Conservation (phyloP, 2,329 filamentous ascomycete genomes). For the Hymenoscyphus fraxineus region DNA sequence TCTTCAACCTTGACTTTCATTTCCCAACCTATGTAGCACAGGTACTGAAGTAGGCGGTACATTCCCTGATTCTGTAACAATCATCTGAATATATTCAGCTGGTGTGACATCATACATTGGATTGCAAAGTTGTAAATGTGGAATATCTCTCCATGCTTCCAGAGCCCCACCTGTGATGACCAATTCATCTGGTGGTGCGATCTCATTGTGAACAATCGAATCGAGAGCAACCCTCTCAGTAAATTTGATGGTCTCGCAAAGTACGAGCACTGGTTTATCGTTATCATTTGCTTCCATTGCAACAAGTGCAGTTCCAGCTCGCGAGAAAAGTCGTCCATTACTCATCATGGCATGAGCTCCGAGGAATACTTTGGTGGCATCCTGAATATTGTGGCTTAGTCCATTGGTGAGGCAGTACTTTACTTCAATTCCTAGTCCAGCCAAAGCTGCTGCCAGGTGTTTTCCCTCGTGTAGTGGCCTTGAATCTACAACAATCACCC, state of each 20-base stretch:
- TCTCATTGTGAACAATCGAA: conserved; percentile 91
- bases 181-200: conserved; percentile 71
- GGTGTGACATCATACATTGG: conserved; percentile 91
- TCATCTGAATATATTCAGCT: conserved; percentile 78
- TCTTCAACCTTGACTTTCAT: conserved; percentile 32
- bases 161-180: conserved; percentile 39
- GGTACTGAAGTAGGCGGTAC: conserved; percentile 84
- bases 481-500: conserved; percentile 79
- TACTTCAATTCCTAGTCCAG: conserved; percentile 65
- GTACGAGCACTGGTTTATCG: conserved; percentile 77
- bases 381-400: conserved; percentile 68
- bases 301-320: conserved; percentile 81
- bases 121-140: conserved; percentile 60
- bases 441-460: conserved; percentile 67
- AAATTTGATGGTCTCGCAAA: conserved; percentile 95
- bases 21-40: conserved; percentile 60
- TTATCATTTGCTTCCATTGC: conserved; percentile 76
- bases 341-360: conserved; percentile 94
- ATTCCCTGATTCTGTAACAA: conserved; percentile 87
- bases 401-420: conserved; percentile 80
- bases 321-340: conserved; percentile 85
- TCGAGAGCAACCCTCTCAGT: conserved; percentile 85
- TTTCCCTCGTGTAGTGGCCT: conserved; percentile 67
- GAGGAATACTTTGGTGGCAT: conserved; percentile 63
- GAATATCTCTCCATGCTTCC: conserved; percentile 53